Base-by-base conservation (phyloP, 345 rosid species). In the Hevea brasiliensis region DNA sequence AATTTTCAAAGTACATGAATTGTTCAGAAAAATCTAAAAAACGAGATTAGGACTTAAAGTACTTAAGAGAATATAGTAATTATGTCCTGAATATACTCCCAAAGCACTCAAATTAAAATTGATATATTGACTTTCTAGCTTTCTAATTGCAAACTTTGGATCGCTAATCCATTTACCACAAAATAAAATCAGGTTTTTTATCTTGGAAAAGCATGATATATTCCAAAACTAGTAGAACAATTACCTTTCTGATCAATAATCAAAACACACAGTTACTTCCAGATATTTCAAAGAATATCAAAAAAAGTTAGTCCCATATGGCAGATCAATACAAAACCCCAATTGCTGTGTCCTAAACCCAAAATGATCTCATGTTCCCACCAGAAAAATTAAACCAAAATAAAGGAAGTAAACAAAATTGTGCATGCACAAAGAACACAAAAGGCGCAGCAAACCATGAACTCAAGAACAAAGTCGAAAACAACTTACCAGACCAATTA, bases 401-500 rank as follows among this genome's bases (percentile, higher is more conserved):
- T 32, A 32, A 32, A 32, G 4, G 37, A 4, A 32, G 37, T 32
- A 32, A 32, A 61, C 47, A 18, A 68, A 27, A 40, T 35, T 42
- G 35, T 14, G 35, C 35, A 6, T 4, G 4, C 29, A 58, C 65
- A 56, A 37, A 64, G 32, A 24, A 61, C 24, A 45, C 21, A 20
- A 23, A 45, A 17, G 53, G 18, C 37, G 4, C 37, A 32, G 37
- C 37, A 76, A 55, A 21, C 51, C 26, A 32, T 11, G 17, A 55
- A 47, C 14, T 37, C 6, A 8, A 41, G 32, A 32, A 40, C 58
- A 62, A 67, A 79, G 47, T 23, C 32, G 70, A 62, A 32, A 71
- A 67, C 61, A 78, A 54, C 76, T 77, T 62, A 90, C 96, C 93
- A 58, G 91, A 77, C 58, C 82, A 65, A 42, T 67, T 79, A 67